Evolutionary conservation across 2,329 filamentous ascomycete genomes (phyloP), one percentile per base, ranked within the genome.

Genomic region (Daldinia eschscholtzii): DNA sequence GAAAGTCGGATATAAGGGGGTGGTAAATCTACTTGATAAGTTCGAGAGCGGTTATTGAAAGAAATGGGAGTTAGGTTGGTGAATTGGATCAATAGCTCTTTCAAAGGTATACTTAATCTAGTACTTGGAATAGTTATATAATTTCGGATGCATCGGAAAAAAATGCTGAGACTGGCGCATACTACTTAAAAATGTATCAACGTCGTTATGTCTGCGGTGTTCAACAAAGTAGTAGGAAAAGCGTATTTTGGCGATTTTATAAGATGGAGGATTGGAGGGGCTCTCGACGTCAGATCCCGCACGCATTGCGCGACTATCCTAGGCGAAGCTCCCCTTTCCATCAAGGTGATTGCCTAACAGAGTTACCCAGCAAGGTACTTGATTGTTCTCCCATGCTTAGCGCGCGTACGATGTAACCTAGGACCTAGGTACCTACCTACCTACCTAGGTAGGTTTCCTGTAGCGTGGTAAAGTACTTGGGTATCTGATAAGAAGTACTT

Each of bases 271-370:
- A 13, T 58, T 67, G 66, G 66, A 69, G 69, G 66, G 69, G 66
- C 58, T 70, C 61, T 55, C 57, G 41, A 70, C 68, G 68, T 70
- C 68, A 70, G 65, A 68, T 55, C n/a, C 37, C n/a, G n/a, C 48
- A 18, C 42, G 44, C 62, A 70, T 70, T 70, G 68, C 68, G 68
- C 68, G 59, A 70, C 48, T 57, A 57, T n/a, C 64, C 39, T 35
- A 23, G 28, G 12, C 46, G 42, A 41, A 66, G 61, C 35, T 60
- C 53, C 33, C 33, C 62, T 44, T 63, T 53, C 30, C 15, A 28
- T 67, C 46, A 26, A 67, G 60, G 60, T 70, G 41, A 58, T 67
- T 69, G 23, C 63, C 13, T 42, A 55, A 57, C 13, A n/a, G 9
- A 9, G 60, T 30, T 68, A 68, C 30, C 30, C 35, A 37, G 58